phyloP scores from a whole-genome alignment of 2,329 filamentous ascomycete species.

The Neonectria coccinea region DNA sequence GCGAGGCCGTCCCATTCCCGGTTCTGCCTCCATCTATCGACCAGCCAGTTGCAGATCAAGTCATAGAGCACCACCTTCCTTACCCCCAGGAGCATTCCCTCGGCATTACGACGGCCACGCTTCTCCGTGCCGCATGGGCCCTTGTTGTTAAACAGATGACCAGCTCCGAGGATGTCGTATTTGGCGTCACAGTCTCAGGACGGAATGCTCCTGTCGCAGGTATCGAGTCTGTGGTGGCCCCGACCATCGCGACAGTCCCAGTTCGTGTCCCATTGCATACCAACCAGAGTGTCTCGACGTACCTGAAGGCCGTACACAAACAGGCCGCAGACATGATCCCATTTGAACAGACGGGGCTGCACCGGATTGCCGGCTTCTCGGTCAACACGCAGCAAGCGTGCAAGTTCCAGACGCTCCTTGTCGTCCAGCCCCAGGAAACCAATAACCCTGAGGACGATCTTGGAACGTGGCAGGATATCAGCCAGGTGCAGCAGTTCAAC shows the following conservation, averaged over 20 bases:
- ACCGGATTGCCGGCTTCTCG: conserved; percentile 7
- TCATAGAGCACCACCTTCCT: conserved; percentile 1
- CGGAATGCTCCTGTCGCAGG: conserved; percentile 39
- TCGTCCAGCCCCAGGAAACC: conserved; percentile 9
- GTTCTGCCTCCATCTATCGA: conserved; percentile 6
- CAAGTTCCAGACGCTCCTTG: conserved; percentile 23
- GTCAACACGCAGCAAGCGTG: neutral
- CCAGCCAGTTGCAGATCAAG: conserved; percentile 3
- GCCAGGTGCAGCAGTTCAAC: conserved; percentile 8
- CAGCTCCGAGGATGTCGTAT: conserved; percentile 37
- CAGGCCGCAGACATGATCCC: conserved; percentile 30
- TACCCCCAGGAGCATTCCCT: neutral
- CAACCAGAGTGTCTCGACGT: conserved; percentile 49
- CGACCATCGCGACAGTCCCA: conserved; percentile 32
- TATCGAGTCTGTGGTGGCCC: conserved; percentile 38
- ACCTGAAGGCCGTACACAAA: conserved; percentile 51
- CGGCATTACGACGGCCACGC: conserved; percentile 23
- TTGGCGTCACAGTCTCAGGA: conserved; percentile 42
- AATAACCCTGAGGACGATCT: neutral
- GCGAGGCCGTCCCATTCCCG: conserved; percentile 19
- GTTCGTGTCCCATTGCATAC: conserved; percentile 43
- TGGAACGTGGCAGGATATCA: conserved; percentile 19
- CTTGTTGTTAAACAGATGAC: conserved; percentile 36
- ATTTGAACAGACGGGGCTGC: conserved; percentile 29
- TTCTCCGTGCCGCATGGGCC: conserved; percentile 47